These are phyloP conservation scores for Talaromyces sp. DNA, from an alignment of 2,329 filamentous ascomycete species.

Conservation along the genomic window DNA sequence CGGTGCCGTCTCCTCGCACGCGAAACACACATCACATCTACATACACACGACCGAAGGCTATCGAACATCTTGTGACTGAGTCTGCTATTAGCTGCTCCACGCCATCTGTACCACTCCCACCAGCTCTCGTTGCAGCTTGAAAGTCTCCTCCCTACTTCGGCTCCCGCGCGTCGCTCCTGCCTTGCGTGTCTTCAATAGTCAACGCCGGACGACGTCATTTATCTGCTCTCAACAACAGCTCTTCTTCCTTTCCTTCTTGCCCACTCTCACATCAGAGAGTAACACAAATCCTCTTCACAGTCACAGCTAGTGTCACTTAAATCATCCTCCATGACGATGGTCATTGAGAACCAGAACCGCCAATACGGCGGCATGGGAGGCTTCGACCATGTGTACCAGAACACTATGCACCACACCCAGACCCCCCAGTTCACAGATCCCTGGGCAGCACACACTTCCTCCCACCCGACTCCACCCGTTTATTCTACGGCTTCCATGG, in stretches of 20 bases:
- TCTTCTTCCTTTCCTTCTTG: neutral
- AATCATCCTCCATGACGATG: conserved; percentile 75
- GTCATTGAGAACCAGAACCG: conserved; percentile 86
- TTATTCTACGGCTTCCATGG: conserved; percentile 55
- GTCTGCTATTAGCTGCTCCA: neutral
- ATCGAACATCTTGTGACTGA: neutral
- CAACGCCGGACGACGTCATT: conserved; percentile 11
- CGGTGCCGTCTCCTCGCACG: neutral
- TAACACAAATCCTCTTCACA: neutral
- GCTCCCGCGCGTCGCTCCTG: conserved; percentile 19
- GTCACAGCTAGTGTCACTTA: neutral
- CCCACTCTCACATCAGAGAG: neutral
- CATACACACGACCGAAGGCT: neutral
- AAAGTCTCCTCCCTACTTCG: neutral
- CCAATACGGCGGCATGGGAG: conserved; percentile 67
- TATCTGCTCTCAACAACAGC: neutral
- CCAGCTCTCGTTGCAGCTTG: neutral
- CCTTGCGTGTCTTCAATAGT: neutral
- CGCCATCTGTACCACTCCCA: neutral
- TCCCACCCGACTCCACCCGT: conserved; percentile 63
- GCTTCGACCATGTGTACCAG: conserved; percentile 75
- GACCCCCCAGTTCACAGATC: conserved; percentile 83
- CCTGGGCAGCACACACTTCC: conserved; percentile 66
- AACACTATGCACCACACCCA: conserved; percentile 60
- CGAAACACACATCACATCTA: neutral